A percentile compares a stretch with the other conserved stretches of the same genome.
phyloP scores from a whole-genome alignment of 345 rosid genomes.

The Salix suchowensis region DNA sequence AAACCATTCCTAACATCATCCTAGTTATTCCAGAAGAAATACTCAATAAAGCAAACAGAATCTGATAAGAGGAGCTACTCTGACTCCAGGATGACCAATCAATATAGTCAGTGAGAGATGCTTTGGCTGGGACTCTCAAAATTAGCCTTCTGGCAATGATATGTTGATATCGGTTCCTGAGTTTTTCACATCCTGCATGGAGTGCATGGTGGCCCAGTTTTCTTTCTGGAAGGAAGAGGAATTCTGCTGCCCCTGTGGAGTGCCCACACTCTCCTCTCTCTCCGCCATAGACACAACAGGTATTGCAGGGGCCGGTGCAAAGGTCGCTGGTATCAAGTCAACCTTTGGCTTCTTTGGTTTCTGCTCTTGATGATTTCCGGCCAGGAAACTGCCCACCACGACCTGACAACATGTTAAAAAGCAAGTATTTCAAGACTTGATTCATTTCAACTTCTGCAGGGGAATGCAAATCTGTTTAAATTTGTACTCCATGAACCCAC shows the following conservation, averaged over 20 bases:
- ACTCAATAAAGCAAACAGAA: constrained; percentile 9
- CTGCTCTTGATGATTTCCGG: constrained; percentile 66
- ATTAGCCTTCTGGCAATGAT: constrained; percentile 43
- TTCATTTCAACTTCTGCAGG: not conserved
- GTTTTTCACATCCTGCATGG: constrained; percentile 42
- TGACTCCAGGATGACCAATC: not conserved
- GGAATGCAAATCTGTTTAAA: not conserved
- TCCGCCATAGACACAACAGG: constrained; percentile 40
- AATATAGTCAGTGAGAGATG: constrained; percentile 25
- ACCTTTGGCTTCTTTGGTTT: constrained; percentile 51
- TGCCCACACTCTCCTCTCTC: constrained; percentile 17
- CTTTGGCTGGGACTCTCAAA: not conserved
- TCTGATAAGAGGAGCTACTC: not conserved
- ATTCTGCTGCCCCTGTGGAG: constrained; percentile 17
- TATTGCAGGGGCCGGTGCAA: constrained; percentile 19
- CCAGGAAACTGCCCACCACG: constrained; percentile 79
- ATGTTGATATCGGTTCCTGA: constrained; percentile 55
- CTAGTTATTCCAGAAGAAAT: constrained; percentile 12
- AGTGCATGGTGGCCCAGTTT: constrained; percentile 45
- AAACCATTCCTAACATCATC: not conserved
- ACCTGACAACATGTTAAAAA: constrained; percentile 38
- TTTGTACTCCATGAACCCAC: not conserved
- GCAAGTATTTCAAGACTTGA: not conserved
- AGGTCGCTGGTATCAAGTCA: constrained; percentile 27
- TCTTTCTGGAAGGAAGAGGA: constrained; percentile 42